These are phyloP conservation scores for Suillus subaureus DNA, from an alignment of 768 basidiomycete species.

Conservation along the genomic window DNA sequence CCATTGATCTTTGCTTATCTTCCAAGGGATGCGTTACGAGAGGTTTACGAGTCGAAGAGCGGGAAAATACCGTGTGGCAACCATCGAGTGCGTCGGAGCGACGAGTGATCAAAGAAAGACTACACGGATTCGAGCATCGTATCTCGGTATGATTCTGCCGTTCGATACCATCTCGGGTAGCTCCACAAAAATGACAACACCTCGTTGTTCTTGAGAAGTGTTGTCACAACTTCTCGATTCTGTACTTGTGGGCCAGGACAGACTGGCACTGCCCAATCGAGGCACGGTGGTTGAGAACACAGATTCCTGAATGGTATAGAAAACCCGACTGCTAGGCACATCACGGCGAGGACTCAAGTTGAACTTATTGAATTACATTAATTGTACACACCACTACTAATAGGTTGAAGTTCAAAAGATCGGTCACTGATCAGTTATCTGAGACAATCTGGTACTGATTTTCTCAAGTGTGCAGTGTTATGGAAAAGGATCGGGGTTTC, in stretches of 20 bases:
- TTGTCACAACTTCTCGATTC: neutral
- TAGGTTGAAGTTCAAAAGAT: neutral
- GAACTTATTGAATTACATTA: neutral
- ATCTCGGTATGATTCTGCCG: neutral
- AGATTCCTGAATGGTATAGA: neutral
- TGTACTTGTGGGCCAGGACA: neutral
- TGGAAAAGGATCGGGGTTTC: neutral
- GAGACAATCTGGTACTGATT: neutral
- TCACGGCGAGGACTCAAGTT: neutral
- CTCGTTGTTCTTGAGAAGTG: neutral
- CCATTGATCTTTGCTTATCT: neutral
- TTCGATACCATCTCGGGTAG: conserved; percentile 1
- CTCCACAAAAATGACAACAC: neutral
- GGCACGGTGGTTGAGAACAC: neutral
- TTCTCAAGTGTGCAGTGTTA: neutral
- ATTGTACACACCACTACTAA: neutral
- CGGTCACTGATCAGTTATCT: neutral
- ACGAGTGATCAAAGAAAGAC: neutral
- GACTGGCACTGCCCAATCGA: neutral
- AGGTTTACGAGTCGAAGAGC: neutral
- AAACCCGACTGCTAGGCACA: conserved; percentile 1
- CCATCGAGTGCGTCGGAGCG: neutral
- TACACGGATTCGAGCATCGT: neutral
- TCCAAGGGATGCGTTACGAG: neutral
- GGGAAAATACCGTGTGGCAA: neutral